Base-by-base conservation (phyloP, 169 alveolate species). In the Plasmodium adleri region DNA sequence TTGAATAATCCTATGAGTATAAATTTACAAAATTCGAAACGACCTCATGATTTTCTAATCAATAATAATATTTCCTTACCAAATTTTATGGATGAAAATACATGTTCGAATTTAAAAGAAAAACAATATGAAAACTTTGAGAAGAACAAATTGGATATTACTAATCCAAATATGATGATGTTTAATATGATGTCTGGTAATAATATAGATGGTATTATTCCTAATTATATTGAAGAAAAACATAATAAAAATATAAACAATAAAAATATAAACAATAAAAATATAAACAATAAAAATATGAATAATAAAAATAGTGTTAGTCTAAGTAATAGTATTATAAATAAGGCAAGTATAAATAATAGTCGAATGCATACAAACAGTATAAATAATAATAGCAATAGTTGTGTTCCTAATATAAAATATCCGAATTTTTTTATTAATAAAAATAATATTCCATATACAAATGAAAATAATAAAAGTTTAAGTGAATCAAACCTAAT, bases 401-500 rank as follows among this genome's bases (percentile, higher is more conserved):
- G 13, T 5, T 54, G 58, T 52, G 39, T 71, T 1, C 66, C 17
- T n/a, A 49, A 71, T 17, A 49, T 71, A 20, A 71, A 50, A n/a
- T 71, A 47, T 20, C n/a, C 80, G 5, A 45, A 71, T 2, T 22
- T 49, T 49, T 71, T 71, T 71, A 71, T 49, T 13, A 49, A 50
- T 50, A 71, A 71, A 13, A 70, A 49, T 47, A 71, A 50, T 50
- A 13, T 20, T 50, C 22, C 15, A 20, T 49, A 71, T 24, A 52
- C 9, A 49, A 58, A 20, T 64, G 89, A 58, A 3, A 43, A 50
- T 28, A 20, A 32, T 7, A 78, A 78, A 58, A 64, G 78, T 58
- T 32, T 67, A 15, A 78, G 78, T 17, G 89, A 78, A 58, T 78
- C 89, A 2, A 78, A 78, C 26, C 50, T 78, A 10, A 56, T n/a